Evolutionary conservation across 2,329 filamentous ascomycete genomes (phyloP).

Genomic region (Fusarium mangiferae): DNA sequence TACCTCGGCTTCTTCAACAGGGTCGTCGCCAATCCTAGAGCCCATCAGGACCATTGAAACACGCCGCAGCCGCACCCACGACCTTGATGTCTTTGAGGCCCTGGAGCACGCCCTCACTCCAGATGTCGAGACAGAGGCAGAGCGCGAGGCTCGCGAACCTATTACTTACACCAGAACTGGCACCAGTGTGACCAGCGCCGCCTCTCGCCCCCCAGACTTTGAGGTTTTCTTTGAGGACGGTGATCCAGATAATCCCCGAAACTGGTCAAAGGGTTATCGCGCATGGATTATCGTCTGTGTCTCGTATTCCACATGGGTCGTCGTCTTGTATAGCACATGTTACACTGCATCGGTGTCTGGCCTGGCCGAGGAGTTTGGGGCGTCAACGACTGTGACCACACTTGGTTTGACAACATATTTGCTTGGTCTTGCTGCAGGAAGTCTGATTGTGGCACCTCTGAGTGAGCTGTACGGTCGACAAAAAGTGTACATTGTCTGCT

Average conservation of each 20-base stretch:
- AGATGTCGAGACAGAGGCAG: constrained; percentile 52
- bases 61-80: constrained; percentile 34
- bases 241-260: constrained; percentile 73
- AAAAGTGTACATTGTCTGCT: constrained; percentile 74
- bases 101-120: constrained; percentile 53
- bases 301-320: constrained; percentile 59
- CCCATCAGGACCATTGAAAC: constrained; percentile 41
- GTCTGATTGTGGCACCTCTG: constrained; percentile 77
- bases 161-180: constrained; percentile 55
- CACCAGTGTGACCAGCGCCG: constrained; percentile 55
- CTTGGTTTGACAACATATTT: constrained; percentile 84
- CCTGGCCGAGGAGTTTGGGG: constrained; percentile 73
- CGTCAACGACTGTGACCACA: constrained; percentile 70
- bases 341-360: constrained; percentile 79
- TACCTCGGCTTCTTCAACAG: constrained; percentile 24
- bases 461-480: constrained; percentile 76
- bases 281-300: constrained; percentile 57
- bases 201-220: constrained; percentile 66
- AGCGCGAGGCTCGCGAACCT: constrained; percentile 56
- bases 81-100: constrained; percentile 47
- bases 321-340: constrained; percentile 80
- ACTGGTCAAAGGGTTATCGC: constrained; percentile 69
- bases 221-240: constrained; percentile 78
- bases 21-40: constrained; percentile 38
- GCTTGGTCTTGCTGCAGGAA: constrained; percentile 77